Conservation (phyloP, 2,329 filamentous ascomycete genomes). For the Meredithiella fracta region DNA sequence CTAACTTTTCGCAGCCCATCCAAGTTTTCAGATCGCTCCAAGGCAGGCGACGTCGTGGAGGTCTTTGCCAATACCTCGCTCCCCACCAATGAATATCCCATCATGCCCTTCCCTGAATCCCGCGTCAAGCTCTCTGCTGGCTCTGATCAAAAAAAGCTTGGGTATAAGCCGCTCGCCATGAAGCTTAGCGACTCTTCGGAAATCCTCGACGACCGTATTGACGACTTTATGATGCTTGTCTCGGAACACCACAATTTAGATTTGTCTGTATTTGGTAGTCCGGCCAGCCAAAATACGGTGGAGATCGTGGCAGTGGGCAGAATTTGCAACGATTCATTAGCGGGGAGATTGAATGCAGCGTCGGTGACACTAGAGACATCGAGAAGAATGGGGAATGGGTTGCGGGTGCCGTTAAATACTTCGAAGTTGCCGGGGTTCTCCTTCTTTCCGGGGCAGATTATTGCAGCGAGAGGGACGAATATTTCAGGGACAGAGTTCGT, state of each 20-base stretch:
- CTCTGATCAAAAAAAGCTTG: conserved; percentile 78
- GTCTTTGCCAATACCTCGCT: conserved; percentile 51
- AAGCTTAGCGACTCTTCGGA: conserved; percentile 84
- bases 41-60: conserved; percentile 69
- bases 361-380: conserved; percentile 83
- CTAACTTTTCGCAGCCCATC: conserved; percentile 27
- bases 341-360: conserved; percentile 71
- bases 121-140: conserved; percentile 74
- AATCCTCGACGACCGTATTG: conserved; percentile 86
- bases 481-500: conserved; percentile 70
- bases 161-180: conserved; percentile 87
- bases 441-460: conserved; percentile 90
- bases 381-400: conserved; percentile 63
- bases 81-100: conserved; percentile 46
- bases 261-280: conserved; percentile 70
- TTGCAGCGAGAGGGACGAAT: conserved; percentile 74
- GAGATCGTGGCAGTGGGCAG: conserved; percentile 83
- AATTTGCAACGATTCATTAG: conserved; percentile 74
- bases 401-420: conserved; percentile 65
- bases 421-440: conserved; percentile 51
- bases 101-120: conserved; percentile 55
- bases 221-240: conserved; percentile 64
- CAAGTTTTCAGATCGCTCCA: conserved; percentile 58
- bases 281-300: conserved; percentile 65
- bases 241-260: conserved; percentile 61